Evolutionary conservation across 2,329 filamentous ascomycete species (phyloP).

Genomic region (Parastagonospora avenae): DNA sequence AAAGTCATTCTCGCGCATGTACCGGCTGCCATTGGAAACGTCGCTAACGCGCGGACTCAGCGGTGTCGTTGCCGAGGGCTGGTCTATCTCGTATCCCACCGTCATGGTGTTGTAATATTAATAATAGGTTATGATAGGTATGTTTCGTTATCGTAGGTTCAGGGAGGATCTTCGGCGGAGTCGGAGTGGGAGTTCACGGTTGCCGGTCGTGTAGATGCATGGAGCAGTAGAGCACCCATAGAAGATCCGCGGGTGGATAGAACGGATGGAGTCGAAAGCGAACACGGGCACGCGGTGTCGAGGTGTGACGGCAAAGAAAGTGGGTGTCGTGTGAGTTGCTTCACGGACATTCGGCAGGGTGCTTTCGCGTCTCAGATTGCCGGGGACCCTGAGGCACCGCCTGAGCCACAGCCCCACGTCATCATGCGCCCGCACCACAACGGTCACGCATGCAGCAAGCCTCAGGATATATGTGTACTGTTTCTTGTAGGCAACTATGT

Average conservation of each 20-base stretch:
- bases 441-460: not conserved
- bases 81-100: conserved; percentile 18
- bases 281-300: conserved; percentile 9
- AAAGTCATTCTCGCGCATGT: conserved; percentile 30
- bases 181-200: conserved; percentile 24
- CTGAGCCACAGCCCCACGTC: conserved; percentile 24
- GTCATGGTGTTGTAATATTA: not conserved
- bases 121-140: not conserved
- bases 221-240: conserved; percentile 29
- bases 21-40: conserved; percentile 24
- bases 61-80: conserved; percentile 19
- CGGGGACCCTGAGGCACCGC: conserved; percentile 6
- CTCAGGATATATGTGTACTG: conserved; percentile 4
- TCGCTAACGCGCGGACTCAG: conserved; percentile 35
- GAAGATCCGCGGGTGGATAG: conserved; percentile 12
- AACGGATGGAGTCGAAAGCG: conserved; percentile 6
- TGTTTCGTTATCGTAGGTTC: conserved; percentile 6
- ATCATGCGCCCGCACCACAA: conserved; percentile 12
- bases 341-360: conserved; percentile 6
- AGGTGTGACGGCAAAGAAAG: conserved; percentile 5
- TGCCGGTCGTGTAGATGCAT: conserved; percentile 32
- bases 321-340: conserved; percentile 3
- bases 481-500: conserved; percentile 20
- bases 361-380: conserved; percentile 16
- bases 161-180: conserved; percentile 28